phyloP scores from a whole-genome alignment of 129 eudicot species.

The Ambrosia trifida region DNA sequence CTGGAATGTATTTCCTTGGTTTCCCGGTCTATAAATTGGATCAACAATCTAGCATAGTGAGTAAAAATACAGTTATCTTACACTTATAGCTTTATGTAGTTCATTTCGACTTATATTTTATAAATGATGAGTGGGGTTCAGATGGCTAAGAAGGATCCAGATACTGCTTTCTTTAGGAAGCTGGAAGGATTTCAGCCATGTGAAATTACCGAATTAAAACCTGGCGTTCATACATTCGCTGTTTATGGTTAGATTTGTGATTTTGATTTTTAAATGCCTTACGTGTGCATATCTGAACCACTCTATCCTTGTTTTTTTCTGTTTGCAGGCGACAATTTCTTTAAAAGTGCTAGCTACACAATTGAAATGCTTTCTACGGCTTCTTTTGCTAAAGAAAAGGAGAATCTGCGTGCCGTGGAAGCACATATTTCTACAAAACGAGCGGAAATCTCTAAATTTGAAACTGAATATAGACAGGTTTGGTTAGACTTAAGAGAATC shows the following conservation, averaged over 20 bases:
- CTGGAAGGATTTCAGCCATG: slow-evolving; percentile 95
- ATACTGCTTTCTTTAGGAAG: slow-evolving; percentile 79
- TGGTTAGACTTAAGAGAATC: slow-evolving; percentile 12
- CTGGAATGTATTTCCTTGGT: slow-evolving; percentile 97
- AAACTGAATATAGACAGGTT: slow-evolving; percentile 94
- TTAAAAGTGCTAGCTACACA: slow-evolving; percentile 84
- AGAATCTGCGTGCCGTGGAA: slow-evolving; percentile 70
- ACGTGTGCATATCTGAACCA: not conserved
- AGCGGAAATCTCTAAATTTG: slow-evolving; percentile 83
- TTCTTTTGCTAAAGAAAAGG: slow-evolving; percentile 65
- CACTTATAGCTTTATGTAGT: not conserved
- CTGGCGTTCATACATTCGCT: slow-evolving; percentile 82
- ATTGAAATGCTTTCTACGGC: slow-evolving; percentile 81
- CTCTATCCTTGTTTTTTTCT: not conserved
- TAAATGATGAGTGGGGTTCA: slow-evolving; percentile 28
- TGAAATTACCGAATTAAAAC: slow-evolving; percentile 80
- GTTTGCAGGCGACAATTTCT: slow-evolving; percentile 84
- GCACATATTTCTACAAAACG: slow-evolving; percentile 82
- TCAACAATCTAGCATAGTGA: slow-evolving; percentile 57
- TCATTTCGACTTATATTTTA: not conserved
- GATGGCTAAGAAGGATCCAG: slow-evolving; percentile 83
- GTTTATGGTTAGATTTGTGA: slow-evolving; percentile 66
- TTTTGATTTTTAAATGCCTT: not conserved
- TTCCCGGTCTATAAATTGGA: slow-evolving; percentile 89
- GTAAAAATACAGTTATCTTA: slow-evolving; percentile 16